Evolutionary conservation across 441 rosid genomes (phyloP).

Genomic region (Syzygium syzygioides): DNA sequence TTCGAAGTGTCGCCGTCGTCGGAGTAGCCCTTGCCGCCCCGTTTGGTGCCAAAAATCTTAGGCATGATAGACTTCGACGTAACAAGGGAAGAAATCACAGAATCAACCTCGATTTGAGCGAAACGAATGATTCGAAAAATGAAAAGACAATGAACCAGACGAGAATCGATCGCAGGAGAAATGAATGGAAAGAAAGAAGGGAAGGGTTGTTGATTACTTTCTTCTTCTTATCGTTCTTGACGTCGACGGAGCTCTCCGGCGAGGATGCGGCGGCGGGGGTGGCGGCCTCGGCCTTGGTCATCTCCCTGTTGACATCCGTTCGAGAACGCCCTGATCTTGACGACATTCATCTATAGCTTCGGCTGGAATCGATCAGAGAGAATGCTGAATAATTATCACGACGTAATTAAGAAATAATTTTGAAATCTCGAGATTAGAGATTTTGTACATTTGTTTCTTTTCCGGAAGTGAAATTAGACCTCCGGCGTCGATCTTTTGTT

Average conservation of each 20-base stretch:
- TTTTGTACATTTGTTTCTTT: neutral
- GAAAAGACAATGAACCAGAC: neutral
- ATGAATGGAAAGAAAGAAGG: neutral
- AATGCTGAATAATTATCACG: neutral
- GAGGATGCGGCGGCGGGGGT: neutral
- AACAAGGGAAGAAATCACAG: neutral
- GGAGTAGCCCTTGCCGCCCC: slow-evolving; percentile 27
- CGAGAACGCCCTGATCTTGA: slow-evolving; percentile 4
- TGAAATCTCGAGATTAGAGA: neutral
- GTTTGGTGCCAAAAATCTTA: slow-evolving; percentile 59
- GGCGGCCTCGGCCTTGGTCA: slow-evolving; percentile 21
- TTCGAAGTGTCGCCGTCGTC: slow-evolving; percentile 27
- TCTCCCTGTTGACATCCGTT: slow-evolving; percentile 19
- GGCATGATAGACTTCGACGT: slow-evolving; percentile 53
- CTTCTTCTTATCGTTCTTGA: slow-evolving; percentile 63
- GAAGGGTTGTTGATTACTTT: slow-evolving; percentile 29
- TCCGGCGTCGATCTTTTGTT: neutral
- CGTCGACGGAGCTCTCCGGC: slow-evolving; percentile 35
- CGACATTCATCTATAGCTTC: slow-evolving; percentile 28
- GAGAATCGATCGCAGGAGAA: neutral
- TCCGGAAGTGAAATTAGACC: neutral
- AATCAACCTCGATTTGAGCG: neutral
- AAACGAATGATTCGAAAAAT: neutral
- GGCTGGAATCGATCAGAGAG: neutral
- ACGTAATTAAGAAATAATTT: neutral